Evolutionary conservation across 306 rosid species (phyloP).

Genomic region (Dryas alaskensis): DNA sequence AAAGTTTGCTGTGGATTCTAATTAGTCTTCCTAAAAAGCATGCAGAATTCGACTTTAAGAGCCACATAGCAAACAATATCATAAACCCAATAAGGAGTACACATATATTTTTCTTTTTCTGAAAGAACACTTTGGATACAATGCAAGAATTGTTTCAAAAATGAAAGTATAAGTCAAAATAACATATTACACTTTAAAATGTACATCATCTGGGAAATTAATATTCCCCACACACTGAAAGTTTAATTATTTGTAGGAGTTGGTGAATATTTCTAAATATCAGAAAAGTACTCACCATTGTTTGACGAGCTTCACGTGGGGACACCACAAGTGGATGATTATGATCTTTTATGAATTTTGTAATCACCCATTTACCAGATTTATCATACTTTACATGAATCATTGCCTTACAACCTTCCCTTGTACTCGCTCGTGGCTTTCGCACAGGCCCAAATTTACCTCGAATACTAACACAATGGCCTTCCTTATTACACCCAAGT

Average conservation of each 20-base stretch:
- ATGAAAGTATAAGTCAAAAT: neutral
- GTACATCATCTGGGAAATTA: neutral
- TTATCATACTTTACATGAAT: conserved; percentile 83
- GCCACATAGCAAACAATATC: neutral
- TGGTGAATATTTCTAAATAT: neutral
- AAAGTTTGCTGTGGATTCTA: neutral
- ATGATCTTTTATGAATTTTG: conserved; percentile 89
- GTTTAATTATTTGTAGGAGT: neutral
- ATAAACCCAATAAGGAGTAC: neutral
- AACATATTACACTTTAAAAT: neutral
- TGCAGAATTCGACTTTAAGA: neutral
- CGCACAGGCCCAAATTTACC: conserved; percentile 77
- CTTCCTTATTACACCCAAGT: conserved; percentile 94
- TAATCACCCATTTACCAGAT: conserved; percentile 88
- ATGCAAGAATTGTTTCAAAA: neutral
- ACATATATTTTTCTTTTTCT: neutral
- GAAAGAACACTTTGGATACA: neutral
- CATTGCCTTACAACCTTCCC: conserved; percentile 99
- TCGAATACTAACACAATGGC: conserved; percentile 71
- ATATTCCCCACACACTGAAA: neutral
- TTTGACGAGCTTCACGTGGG: conserved; percentile 94
- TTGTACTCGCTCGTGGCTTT: conserved; percentile 79
- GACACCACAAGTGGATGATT: conserved; percentile 84
- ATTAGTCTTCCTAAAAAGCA: neutral
- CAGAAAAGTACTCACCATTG: conserved; percentile 58